Percentiles rank a stretch among this genome's conserved stretches.
These are phyloP conservation scores for Isatis tinctoria DNA, from an alignment of 345 rosid genomes.

Conservation along the genomic window DNA sequence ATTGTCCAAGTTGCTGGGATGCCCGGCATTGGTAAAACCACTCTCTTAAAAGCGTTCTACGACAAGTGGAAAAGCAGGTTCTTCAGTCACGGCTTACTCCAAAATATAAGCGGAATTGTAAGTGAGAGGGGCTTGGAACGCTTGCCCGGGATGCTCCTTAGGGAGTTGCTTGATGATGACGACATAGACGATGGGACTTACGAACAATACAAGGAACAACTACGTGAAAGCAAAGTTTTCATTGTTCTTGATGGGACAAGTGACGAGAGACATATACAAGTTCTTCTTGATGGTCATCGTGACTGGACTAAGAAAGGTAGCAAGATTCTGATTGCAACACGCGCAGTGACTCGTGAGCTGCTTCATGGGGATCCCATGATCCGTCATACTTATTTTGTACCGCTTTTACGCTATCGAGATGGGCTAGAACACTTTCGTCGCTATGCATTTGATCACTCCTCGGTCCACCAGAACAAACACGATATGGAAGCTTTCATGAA, in stretches of 20 bases:
- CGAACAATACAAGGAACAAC: background rate
- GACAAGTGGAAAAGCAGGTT: background rate
- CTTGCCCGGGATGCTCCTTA: constrained; percentile 1
- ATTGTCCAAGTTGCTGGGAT: constrained; percentile 10
- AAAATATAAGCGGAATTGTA: background rate
- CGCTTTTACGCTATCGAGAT: constrained; percentile 1
- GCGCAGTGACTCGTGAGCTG: background rate
- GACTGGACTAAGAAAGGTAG: constrained; percentile 16
- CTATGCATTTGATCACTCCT: constrained; percentile 10
- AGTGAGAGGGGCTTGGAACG: background rate
- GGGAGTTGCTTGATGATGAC: background rate
- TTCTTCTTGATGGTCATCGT: background rate
- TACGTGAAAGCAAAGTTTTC: background rate
- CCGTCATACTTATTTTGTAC: background rate
- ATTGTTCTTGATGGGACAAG: constrained; percentile 13
- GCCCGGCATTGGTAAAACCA: constrained; percentile 10
- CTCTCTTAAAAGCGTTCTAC: background rate
- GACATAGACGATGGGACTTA: background rate
- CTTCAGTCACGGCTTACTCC: background rate
- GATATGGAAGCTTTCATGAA: background rate
- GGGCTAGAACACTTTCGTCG: constrained; percentile 10
- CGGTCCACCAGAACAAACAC: background rate
- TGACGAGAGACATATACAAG: background rate
- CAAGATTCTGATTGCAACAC: constrained; percentile 18
- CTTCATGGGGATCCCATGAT: background rate